Conservation (phyloP, 352 stramenopile genomes). For the Phytophthora cactorum region DNA sequence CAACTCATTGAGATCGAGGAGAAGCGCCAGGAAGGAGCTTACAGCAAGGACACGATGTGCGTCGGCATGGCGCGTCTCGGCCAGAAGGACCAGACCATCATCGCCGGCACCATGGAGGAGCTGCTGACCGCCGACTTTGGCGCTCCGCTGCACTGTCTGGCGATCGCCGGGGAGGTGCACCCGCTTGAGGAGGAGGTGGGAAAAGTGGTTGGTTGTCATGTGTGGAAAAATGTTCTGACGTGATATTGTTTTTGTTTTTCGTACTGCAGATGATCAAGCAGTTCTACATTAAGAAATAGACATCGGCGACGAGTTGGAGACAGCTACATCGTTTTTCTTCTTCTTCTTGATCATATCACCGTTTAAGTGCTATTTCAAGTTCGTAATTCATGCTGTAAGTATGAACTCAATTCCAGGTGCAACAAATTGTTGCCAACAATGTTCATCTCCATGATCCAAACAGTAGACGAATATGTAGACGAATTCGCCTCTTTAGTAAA, state of each 20-base stretch:
- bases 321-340: too few relatives aligned
- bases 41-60: constrained; percentile 75
- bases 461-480: constrained; percentile 13
- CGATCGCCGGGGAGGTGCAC: constrained; percentile 96
- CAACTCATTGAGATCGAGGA: constrained; percentile 96
- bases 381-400: too few relatives aligned
- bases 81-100: constrained; percentile 93
- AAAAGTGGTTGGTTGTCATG: background rate
- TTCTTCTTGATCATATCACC: background rate
- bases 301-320: background rate
- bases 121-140: constrained; percentile 95
- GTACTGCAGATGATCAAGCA: constrained; percentile 60
- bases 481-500: constrained; percentile 2
- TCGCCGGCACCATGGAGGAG: constrained; percentile 96
- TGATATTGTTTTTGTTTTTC: constrained; percentile 13
- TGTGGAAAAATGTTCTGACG: background rate
- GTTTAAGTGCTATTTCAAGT: background rate
- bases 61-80: constrained; percentile 97
- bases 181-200: constrained; percentile 95
- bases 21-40: constrained; percentile 89
- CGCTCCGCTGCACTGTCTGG: constrained; percentile 95
- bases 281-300: constrained; percentile 60
- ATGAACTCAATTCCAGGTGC: too few relatives aligned
- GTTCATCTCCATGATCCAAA: constrained; percentile 2
- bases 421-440: background rate